These are phyloP conservation scores for Fraxinus latifolia DNA, from an alignment of 305 asterid species.

Conservation along the genomic window DNA sequence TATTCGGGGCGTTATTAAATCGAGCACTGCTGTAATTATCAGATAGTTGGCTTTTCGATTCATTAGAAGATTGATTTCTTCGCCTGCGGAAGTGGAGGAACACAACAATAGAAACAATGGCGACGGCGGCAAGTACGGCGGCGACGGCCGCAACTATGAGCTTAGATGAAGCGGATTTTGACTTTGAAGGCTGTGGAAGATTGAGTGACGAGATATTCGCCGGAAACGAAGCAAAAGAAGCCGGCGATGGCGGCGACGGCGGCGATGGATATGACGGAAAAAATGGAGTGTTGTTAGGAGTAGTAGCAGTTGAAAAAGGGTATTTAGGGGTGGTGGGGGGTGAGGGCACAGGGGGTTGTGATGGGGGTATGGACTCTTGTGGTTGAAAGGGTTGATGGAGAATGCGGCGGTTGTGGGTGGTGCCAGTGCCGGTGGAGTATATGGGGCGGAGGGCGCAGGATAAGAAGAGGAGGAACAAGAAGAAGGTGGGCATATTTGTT, in stretches of 20 bases:
- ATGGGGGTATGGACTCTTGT: conserved; percentile 42
- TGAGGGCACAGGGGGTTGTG: conserved; percentile 41
- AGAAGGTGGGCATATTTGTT: conserved; percentile 30
- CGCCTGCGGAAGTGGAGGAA: conserved; percentile 52
- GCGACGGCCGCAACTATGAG: conserved; percentile 55
- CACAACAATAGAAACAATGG: conserved; percentile 46
- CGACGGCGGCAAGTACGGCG: conserved; percentile 54
- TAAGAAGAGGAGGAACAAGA: conserved; percentile 28
- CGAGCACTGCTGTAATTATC: conserved; percentile 35
- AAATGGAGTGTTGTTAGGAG: conserved; percentile 48
- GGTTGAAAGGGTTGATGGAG: conserved; percentile 85
- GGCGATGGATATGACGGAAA: conserved; percentile 63
- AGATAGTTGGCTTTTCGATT: conserved; percentile 57
- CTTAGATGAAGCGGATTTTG: conserved; percentile 49
- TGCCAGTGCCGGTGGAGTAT: conserved; percentile 30
- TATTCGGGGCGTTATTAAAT: conserved; percentile 19
- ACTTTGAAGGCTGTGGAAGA: conserved; percentile 47
- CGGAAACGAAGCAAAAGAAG: conserved; percentile 59
- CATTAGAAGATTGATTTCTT: conserved; percentile 14
- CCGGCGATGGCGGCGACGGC: conserved; percentile 60
- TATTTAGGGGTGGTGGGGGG: conserved; percentile 43
- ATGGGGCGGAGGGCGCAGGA: conserved; percentile 31
- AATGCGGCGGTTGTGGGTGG: conserved; percentile 54
- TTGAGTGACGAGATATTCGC: conserved; percentile 64
- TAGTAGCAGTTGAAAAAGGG: conserved; percentile 46